phyloP scores from a whole-genome alignment of 225 moss, liverwort and hornwort genomes.

The Thuidium tamariscinum region DNA sequence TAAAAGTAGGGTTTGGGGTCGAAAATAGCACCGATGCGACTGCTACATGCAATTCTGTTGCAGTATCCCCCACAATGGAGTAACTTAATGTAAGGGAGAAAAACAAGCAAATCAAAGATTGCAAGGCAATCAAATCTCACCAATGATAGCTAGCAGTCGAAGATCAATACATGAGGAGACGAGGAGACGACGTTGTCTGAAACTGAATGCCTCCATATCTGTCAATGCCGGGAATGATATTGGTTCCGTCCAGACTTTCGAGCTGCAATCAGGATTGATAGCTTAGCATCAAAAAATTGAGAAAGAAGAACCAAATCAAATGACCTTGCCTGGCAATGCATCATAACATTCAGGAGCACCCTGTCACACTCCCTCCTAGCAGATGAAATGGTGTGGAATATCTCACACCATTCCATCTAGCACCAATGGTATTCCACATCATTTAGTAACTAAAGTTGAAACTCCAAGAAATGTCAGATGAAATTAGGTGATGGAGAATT shows the following conservation, averaged over 20 bases:
- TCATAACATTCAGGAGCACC: too few species aligned
- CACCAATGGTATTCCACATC: too few species aligned
- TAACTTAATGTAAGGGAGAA: neutral
- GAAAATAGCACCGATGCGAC: neutral
- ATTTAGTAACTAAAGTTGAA: too few species aligned
- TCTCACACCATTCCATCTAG: too few species aligned
- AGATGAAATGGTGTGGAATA: too few species aligned
- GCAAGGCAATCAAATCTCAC: neutral
- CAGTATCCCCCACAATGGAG: neutral
- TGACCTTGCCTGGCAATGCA: neutral
- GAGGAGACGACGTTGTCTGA: constrained; percentile 42
- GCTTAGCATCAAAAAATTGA: neutral
- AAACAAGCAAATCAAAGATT: neutral
- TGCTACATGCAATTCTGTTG: neutral
- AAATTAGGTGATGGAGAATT: too few species aligned
- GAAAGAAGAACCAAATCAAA: neutral
- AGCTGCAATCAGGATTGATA: constrained; percentile 27
- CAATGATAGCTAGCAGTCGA: neutral
- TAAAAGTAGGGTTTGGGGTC: too few species aligned
- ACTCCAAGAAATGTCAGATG: too few species aligned
- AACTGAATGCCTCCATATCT: constrained; percentile 64
- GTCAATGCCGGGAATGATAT: constrained; percentile 27
- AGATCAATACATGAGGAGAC: constrained; percentile 35
- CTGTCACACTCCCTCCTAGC: too few species aligned
- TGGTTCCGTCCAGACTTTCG: constrained; percentile 42